Evolutionary conservation across 192 early-diverging fungal species (phyloP).

Genomic region (Coemansia nantahalensis): DNA sequence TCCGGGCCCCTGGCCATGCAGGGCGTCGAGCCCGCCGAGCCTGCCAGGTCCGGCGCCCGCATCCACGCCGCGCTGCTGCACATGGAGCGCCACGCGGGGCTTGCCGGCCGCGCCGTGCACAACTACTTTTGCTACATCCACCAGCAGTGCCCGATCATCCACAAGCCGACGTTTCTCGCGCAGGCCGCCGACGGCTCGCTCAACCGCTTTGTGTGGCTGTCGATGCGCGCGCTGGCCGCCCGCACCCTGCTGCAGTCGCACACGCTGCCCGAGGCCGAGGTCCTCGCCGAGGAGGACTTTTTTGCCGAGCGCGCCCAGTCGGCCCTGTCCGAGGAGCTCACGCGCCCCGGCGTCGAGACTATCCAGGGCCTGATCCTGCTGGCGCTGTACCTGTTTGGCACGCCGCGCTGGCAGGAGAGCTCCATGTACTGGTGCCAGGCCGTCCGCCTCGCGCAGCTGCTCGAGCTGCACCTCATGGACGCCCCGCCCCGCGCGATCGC

Average conservation of each 20-base stretch:
- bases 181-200: conserved; percentile 36
- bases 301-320: conserved; percentile 33
- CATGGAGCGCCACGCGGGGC: conserved; percentile 31
- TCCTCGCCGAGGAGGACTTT: conserved; percentile 37
- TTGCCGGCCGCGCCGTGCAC: conserved; percentile 27
- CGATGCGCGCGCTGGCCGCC: conserved; percentile 42
- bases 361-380: conserved; percentile 46
- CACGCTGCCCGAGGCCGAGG: conserved; percentile 22
- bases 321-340: conserved; percentile 24
- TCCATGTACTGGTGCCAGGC: conserved; percentile 56
- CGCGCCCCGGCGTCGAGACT: conserved; percentile 28
- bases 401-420: conserved; percentile 47
- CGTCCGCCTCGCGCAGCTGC: conserved; percentile 40
- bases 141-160: conserved; percentile 50
- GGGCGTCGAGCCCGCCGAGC: not conserved
- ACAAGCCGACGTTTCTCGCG: conserved; percentile 47
- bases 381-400: conserved; percentile 40
- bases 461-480: conserved; percentile 45
- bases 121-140: conserved; percentile 52
- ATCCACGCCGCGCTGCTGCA: conserved; percentile 34
- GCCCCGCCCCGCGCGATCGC: conserved; percentile 43
- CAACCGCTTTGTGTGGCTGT: conserved; percentile 49
- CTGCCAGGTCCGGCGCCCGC: not conserved
- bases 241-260: conserved; percentile 30
- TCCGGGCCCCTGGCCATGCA: too few species aligned